phyloP scores from a whole-genome alignment of 371 early-diverging fungal species.

The Haplosporangium sp. region DNA sequence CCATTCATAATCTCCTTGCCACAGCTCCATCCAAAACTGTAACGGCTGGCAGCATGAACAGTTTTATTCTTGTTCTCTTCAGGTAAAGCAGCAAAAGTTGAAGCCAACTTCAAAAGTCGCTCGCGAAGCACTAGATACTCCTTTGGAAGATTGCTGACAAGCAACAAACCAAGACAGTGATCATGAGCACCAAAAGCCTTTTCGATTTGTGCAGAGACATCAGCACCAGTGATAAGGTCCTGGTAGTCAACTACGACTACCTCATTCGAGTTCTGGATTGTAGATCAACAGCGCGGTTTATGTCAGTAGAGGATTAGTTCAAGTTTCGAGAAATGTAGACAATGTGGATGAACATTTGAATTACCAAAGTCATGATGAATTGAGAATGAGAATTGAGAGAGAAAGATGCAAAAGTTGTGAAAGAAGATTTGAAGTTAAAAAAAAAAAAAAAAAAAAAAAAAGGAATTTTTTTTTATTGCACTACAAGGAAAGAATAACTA shows the following conservation, averaged over 20 bases:
- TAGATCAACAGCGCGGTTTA: not conserved
- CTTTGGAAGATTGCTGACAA: slow-evolving; percentile 64
- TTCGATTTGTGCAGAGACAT: slow-evolving; percentile 52
- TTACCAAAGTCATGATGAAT: slow-evolving; percentile 5
- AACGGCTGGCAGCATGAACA: slow-evolving; percentile 61
- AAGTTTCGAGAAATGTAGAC: not conserved
- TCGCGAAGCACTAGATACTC: slow-evolving; percentile 55
- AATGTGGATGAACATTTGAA: not conserved
- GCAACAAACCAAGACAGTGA: slow-evolving; percentile 60
- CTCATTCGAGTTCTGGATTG: slow-evolving; percentile 15
- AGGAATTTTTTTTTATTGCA: too few species aligned
- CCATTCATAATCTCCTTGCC: slow-evolving; percentile 75
- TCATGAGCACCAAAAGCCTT: slow-evolving; percentile 63
- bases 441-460: not conserved
- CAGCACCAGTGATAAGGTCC: slow-evolving; percentile 42
- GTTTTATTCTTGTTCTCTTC: slow-evolving; percentile 55
- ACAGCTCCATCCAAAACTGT: slow-evolving; percentile 71
- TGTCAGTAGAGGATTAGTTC: not conserved
- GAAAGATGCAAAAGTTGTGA: not conserved
- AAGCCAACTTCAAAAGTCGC: slow-evolving; percentile 62
- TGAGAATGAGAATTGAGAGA: not conserved
- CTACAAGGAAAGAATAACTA: too few species aligned
- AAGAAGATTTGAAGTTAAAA: not conserved
- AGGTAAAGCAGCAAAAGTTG: slow-evolving; percentile 65
- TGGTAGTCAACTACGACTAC: slow-evolving; percentile 57